Evolutionary conservation across 306 rosid species (phyloP).

Genomic region (Lathyrus oleraceus): DNA sequence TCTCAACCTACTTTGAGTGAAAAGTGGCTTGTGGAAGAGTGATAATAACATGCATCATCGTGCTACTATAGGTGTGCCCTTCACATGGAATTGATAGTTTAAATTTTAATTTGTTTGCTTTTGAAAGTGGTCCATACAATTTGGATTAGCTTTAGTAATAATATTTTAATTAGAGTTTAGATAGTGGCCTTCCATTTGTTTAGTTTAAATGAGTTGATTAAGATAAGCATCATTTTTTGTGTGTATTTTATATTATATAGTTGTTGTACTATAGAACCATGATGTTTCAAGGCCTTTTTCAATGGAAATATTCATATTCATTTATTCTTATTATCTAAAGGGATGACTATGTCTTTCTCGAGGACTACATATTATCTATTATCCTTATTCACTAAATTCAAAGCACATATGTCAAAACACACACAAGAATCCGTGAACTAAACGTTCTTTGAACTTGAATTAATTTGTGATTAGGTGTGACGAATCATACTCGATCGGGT

Average conservation of each 20-base stretch:
- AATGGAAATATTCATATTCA: slow-evolving; percentile 31
- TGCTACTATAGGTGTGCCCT: slow-evolving; percentile 67
- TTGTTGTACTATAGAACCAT: slow-evolving; percentile 36
- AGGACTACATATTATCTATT: slow-evolving; percentile 30
- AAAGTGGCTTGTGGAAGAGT: slow-evolving; percentile 65
- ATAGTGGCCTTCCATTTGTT: slow-evolving; percentile 61
- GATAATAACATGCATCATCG: slow-evolving; percentile 79
- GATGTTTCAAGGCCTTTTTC: slow-evolving; percentile 10
- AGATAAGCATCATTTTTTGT: slow-evolving; percentile 46
- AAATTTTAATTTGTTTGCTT: neutral
- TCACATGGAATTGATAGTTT: slow-evolving; percentile 64
- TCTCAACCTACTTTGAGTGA: slow-evolving; percentile 67
- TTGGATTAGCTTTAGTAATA: slow-evolving; percentile 55
- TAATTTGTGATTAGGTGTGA: slow-evolving; percentile 6
- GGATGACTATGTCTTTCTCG: slow-evolving; percentile 54
- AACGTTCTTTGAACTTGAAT: slow-evolving; percentile 42
- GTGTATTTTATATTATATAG: slow-evolving; percentile 19
- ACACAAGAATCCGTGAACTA: slow-evolving; percentile 35
- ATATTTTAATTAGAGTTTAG: slow-evolving; percentile 40
- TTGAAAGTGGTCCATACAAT: slow-evolving; percentile 60
- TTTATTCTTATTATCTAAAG: slow-evolving; percentile 46
- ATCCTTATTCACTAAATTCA: slow-evolving; percentile 46
- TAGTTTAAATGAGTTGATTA: slow-evolving; percentile 44
- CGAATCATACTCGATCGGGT: no score
- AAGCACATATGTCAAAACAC: slow-evolving; percentile 13